Evolutionary conservation across 2,329 filamentous ascomycete species (phyloP), one percentile per base, ranked within the genome.

Genomic region (Aspergillus thermomutatus): DNA sequence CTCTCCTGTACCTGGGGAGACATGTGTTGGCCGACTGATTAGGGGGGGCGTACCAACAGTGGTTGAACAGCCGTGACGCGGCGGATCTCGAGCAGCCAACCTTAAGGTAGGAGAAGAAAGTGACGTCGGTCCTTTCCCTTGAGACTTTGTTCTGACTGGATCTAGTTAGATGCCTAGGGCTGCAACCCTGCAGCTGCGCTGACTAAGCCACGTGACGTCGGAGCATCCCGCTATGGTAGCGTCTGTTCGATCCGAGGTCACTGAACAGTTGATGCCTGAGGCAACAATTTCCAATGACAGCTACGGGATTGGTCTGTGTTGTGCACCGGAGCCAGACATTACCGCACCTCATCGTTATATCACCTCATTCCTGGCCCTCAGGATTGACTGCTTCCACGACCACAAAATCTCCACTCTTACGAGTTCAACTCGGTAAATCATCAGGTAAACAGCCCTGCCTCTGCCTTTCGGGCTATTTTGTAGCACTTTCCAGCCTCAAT

Each of bases 301-400:
- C 57, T 72, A 67, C 71, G 60, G 59, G 49, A 55, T 50, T 62
- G 70, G 71, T 61, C 53, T 56, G 61, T 69, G 49, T 59, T 61
- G 65, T 57, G 26, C 58, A 50, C 68, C 70, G 55, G 58, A 71
- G 52, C 48, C 56, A 52, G 54, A 58, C 60, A 65, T 63, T 60
- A 63, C 62, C 62, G 57, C 69, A 71, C 68, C 68, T 69, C 69
- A 69, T 60, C 66, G 66, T 66, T 65, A 64, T 63, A 65, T 69
- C 66, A 72, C 66, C 65, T 71, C 69, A 66, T 61, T 71, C 64
- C 64, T 65, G 62, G 66, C 65, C 60, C 66, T 64, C 61, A 56
- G 59, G 56, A 56, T 68, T 60, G 65, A 63, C 64, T 69, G 67
- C 63, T 67, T 66, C 60, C 58, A 67, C 56, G 51, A 63, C 53